Conservation (phyloP, 345 rosid genomes). For the Eucalyptus sideroxylon region DNA sequence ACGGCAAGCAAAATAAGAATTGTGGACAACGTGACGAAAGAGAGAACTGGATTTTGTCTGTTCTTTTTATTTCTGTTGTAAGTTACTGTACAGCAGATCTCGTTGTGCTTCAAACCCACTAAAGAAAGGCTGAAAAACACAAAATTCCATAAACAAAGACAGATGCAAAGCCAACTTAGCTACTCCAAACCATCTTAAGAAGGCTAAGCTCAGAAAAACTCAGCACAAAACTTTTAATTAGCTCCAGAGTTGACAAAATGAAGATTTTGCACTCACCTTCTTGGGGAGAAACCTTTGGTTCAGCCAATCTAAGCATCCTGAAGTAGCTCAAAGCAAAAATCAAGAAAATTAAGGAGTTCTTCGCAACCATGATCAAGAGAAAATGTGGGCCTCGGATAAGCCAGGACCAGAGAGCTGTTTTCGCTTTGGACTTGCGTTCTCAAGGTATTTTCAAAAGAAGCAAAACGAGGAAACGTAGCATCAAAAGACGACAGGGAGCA, state of each 20-base stretch:
- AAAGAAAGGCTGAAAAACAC: background rate
- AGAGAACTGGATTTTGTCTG: background rate
- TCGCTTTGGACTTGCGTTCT: background rate
- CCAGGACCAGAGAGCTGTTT: background rate
- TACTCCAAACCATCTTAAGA: background rate
- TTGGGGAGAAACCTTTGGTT: conserved; percentile 32
- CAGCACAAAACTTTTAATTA: background rate
- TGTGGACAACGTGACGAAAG: background rate
- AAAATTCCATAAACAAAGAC: background rate
- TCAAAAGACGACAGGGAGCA: background rate
- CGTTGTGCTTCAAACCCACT: background rate
- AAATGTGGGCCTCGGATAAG: background rate
- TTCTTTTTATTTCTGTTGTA: background rate
- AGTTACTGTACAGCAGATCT: background rate
- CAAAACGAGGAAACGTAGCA: background rate
- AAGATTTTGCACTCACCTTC: conserved; percentile 28
- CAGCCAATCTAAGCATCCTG: conserved; percentile 11
- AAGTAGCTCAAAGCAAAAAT: conserved; percentile 27
- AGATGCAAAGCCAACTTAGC: background rate
- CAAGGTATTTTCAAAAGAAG: background rate
- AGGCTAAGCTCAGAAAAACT: background rate
- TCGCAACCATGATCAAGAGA: conserved; percentile 11
- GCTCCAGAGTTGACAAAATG: background rate
- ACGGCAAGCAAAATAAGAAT: background rate
- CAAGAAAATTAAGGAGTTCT: conserved; percentile 10